Evolutionary conservation across 78 protist genomes (phyloP).

Genomic region (Tieghemostelium lacteum): DNA sequence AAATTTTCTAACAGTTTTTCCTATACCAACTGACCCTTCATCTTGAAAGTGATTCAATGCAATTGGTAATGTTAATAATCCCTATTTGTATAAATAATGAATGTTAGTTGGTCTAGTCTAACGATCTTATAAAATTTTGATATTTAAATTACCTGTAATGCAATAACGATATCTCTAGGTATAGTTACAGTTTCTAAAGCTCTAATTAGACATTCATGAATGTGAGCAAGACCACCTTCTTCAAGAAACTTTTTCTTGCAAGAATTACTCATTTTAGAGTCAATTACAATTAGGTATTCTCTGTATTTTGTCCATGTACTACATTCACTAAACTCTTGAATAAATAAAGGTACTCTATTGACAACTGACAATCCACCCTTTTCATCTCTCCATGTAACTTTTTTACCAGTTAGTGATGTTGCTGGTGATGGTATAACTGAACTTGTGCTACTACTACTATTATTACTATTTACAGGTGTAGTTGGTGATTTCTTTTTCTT

Average conservation of each 20-base stretch:
- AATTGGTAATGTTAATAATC: constrained; percentile 29
- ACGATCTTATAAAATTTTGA: background rate
- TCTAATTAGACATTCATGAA: constrained; percentile 32
- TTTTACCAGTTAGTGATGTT: background rate
- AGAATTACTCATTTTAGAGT: constrained; percentile 44
- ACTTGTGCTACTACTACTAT: background rate
- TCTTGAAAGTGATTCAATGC: constrained; percentile 46
- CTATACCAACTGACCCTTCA: constrained; percentile 18
- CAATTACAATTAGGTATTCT: constrained; percentile 24
- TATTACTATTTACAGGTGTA: background rate
- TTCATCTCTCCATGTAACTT: constrained; percentile 55
- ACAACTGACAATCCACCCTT: constrained; percentile 43
- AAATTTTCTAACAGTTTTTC: constrained; percentile 59
- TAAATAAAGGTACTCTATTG: constrained; percentile 42
- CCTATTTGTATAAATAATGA: constrained; percentile 3
- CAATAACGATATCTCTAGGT: constrained; percentile 41
- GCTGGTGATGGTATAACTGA: background rate
- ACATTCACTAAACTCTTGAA: constrained; percentile 42
- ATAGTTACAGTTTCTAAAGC: constrained; percentile 37
- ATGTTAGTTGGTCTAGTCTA: background rate
- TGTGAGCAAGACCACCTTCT: constrained; percentile 36
- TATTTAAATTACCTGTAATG: constrained; percentile 15
- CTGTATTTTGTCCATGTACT: constrained; percentile 20
- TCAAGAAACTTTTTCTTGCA: constrained; percentile 64
- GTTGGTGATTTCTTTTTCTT: background rate